phyloP scores from a whole-genome alignment of 2,329 filamentous ascomycete genomes.

The Zymoseptoria brevis region DNA sequence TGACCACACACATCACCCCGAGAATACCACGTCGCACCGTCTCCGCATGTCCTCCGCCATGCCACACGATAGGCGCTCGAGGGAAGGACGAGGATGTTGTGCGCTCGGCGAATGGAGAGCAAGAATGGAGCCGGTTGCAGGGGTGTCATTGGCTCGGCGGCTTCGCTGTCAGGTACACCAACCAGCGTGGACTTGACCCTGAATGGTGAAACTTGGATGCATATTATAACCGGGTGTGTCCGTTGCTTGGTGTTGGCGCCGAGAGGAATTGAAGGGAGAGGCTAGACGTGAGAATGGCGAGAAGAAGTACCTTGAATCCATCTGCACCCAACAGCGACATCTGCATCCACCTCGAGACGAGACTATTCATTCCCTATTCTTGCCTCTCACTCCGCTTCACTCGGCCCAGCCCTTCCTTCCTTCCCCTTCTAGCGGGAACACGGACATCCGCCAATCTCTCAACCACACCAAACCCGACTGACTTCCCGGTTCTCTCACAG shows the following conservation, averaged over 20 bases:
- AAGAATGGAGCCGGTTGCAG: neutral
- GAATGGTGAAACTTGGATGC: neutral
- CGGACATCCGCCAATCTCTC: neutral
- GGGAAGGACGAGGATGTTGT: neutral
- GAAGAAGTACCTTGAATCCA: too few relatives aligned
- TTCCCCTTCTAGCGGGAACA: neutral
- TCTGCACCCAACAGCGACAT: neutral
- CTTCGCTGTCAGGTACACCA: neutral
- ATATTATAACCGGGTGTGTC: neutral
- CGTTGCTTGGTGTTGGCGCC: neutral
- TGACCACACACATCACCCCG: neutral
- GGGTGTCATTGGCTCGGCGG: neutral
- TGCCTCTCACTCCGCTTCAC: neutral
- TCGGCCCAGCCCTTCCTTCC: neutral
- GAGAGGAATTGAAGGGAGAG: neutral
- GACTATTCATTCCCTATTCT: neutral
- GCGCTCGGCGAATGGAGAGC: neutral
- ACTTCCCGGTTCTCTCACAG: neutral
- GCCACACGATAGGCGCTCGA: neutral
- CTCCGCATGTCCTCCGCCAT: neutral
- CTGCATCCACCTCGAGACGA: too few relatives aligned
- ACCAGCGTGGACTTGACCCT: neutral
- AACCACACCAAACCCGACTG: neutral
- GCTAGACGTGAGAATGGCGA: neutral
- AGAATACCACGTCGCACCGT: neutral